phyloP scores from a whole-genome alignment of 352 stramenopile species.

The Pythium oligandrum region DNA sequence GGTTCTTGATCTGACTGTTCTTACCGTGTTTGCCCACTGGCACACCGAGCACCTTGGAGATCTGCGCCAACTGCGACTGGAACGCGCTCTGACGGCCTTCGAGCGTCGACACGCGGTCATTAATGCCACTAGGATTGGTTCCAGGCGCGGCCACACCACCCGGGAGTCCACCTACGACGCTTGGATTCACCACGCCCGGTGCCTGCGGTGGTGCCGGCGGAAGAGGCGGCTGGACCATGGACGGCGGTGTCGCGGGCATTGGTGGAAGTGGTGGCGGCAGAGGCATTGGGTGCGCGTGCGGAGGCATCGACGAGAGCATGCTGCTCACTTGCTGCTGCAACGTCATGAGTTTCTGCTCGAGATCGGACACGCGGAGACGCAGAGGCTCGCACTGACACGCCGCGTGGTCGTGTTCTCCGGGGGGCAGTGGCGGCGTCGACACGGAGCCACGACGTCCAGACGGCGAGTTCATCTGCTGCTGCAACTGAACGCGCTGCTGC shows the following conservation, averaged over 20 bases:
- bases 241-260: conserved; percentile 2
- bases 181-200: not conserved
- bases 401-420: conserved; percentile 1
- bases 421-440: not conserved
- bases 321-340: conserved; percentile 39
- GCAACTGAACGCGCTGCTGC: conserved; percentile 10
- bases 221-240: conserved; percentile 18
- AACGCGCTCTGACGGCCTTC: conserved; percentile 75
- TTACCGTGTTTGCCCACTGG: conserved; percentile 65
- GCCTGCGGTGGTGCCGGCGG: conserved; percentile 2
- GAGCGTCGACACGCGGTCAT: conserved; percentile 69
- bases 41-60: conserved; percentile 65
- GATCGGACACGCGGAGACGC: conserved; percentile 43
- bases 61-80: conserved; percentile 76
- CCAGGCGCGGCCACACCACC: conserved; percentile 5
- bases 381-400: conserved; percentile 39
- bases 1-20: conserved; percentile 58
- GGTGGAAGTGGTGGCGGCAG: conserved; percentile 12
- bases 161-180: not conserved
- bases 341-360: conserved; percentile 37
- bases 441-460: not conserved
- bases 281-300: conserved; percentile 4
- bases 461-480: conserved; percentile 6
- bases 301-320: not conserved
- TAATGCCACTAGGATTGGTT: conserved; percentile 30